Conservation (phyloP, 1,139 yeast genomes). For the Oligophagozyma castellii region DNA sequence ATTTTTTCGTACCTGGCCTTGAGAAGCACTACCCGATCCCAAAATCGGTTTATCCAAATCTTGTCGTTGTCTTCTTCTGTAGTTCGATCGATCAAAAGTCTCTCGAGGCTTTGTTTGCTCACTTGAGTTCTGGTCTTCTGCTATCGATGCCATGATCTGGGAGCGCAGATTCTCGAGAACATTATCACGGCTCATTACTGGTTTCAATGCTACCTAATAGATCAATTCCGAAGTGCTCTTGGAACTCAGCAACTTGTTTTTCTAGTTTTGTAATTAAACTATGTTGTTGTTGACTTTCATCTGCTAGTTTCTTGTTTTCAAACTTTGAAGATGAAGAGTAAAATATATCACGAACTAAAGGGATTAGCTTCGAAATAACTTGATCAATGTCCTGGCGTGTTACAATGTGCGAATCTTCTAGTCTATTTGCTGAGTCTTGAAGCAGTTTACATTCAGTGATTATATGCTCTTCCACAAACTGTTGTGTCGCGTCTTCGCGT, state of each 20-base stretch:
- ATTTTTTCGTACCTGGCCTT: conserved; percentile 2
- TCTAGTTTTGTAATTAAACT: not conserved
- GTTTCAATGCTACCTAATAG: conserved; percentile 3
- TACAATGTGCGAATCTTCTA: no score
- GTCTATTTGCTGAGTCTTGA: no score
- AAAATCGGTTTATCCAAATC: no score
- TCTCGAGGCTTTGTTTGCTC: not conserved
- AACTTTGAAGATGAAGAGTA: conserved; percentile 2
- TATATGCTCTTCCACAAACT: no score
- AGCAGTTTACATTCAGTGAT: no score
- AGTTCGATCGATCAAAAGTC: no score
- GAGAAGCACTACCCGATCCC: no score
- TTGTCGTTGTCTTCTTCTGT: no score
- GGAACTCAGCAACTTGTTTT: not conserved
- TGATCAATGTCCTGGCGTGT: no score
- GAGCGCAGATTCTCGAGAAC: conserved; percentile 18
- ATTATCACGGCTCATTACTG: conserved; percentile 16
- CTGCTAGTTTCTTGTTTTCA: conserved; percentile 5
- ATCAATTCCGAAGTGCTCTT: conserved; percentile 2
- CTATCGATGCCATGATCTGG: conserved; percentile 19
- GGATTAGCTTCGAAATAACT: no score
- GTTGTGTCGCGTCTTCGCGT: no score
- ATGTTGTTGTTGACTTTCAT: conserved; percentile 3
- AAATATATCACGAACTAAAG: no score
- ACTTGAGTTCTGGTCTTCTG: conserved; percentile 1